Evolutionary conservation across 1,284 basidiomycete species (phyloP), one percentile per base, ranked within the genome.

Genomic region (Boletellus sp.): DNA sequence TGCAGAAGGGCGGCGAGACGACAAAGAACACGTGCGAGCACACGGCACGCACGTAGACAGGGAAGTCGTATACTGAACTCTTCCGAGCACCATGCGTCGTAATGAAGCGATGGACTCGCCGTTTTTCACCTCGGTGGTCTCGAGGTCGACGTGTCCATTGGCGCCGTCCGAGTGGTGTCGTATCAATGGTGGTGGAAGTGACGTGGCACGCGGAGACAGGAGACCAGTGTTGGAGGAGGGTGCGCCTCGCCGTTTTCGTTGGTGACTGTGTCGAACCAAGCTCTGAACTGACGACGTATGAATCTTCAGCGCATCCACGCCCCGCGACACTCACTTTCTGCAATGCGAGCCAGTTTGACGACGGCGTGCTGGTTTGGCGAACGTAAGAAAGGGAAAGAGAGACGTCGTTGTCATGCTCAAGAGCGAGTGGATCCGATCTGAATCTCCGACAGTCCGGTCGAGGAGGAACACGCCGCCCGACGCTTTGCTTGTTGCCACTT

Each of bases 21-120:
- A 7, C 18, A 47, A 39, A 7, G 11, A 21, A 44, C 40, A 30
- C 10, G 30, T 22, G 18, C 53, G 15, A 36, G 37, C 42, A 16
- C 12, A 24, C 5, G 16, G 47, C 26, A 5, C 82, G 66, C 65
- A 85, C 84, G 67, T 60, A 56, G 71, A 61, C 56, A 82, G 80
- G 19, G 64, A 61, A 4, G 70, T 60, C 5, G 71, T n/a, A n/a
- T n/a, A n/a, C n/a, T n/a, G n/a, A n/a, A n/a, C 41, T 42, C 77
- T 59, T 26, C 82, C 83, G 8, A 72, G 58, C 8, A 83, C 71
- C 80, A 86, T 82, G 50, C 67, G 71, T 39, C 76, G 75, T 15
- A 86, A 60, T 2, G 60, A 55, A 11, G 68, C 57, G 16, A 79
- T 41, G 3, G 80, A 79, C 58, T 83, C 80, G 21, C 78, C 76